Conservation (phyloP, 164 flowering plant genomes). For the Umbellularia californica region DNA sequence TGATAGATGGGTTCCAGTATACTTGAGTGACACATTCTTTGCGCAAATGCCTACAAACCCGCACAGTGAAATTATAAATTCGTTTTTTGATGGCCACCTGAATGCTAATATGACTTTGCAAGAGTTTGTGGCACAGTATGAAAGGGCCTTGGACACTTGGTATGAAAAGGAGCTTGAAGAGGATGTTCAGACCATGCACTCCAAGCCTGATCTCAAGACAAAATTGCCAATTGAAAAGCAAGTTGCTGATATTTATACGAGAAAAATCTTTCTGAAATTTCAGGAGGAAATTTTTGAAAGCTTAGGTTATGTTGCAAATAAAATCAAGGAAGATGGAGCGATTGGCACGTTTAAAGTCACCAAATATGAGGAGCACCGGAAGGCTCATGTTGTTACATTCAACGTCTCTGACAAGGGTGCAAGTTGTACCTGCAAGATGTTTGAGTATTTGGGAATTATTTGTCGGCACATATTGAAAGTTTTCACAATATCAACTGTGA, state of each 20-base stretch:
- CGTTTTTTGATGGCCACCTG: constrained; percentile 73
- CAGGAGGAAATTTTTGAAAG: constrained; percentile 85
- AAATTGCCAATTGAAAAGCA: constrained; percentile 91
- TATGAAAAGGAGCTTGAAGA: constrained; percentile 56
- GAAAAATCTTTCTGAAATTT: constrained; percentile 60
- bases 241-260: constrained; percentile 63
- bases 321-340: constrained; percentile 57
- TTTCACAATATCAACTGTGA: constrained; percentile 70
- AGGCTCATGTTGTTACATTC: constrained; percentile 58
- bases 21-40: constrained; percentile 58
- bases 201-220: constrained; percentile 64
- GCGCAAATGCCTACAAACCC: constrained; percentile 43
- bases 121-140: constrained; percentile 45
- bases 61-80: constrained; percentile 28
- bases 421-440: constrained; percentile 81
- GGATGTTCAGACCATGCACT: constrained; percentile 58
- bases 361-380: constrained; percentile 69
- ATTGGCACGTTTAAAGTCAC: constrained; percentile 64
- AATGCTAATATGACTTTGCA: constrained; percentile 56
- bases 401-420: constrained; percentile 61
- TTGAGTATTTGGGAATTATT: constrained; percentile 79
- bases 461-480: constrained; percentile 83
- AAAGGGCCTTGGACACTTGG: constrained; percentile 45
- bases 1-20: constrained; percentile 56
- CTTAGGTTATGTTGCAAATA: constrained; percentile 69